Percentiles rank a stretch among this genome's conserved stretches.
Conservation (phyloP, 257 asterid genomes). For the Fraxinus cuspidata region DNA sequence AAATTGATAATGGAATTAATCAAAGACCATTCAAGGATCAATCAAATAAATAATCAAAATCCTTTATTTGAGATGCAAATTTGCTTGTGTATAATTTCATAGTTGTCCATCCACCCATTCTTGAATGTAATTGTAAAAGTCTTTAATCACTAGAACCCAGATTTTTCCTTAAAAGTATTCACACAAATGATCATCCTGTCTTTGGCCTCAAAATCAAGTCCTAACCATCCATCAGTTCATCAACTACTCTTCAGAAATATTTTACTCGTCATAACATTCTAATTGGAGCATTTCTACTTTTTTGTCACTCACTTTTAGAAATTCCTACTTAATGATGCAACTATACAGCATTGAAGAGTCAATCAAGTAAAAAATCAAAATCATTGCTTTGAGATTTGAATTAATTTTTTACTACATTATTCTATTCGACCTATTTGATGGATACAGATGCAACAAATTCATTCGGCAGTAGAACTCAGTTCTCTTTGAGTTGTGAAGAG, state of each 20-base stretch:
- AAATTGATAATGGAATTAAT: not conserved
- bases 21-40: slow-evolving; percentile 2
- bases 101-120: not conserved
- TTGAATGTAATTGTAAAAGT: not conserved
- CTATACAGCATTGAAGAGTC: not conserved
- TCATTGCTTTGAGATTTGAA: not conserved
- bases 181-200: not conserved
- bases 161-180: not conserved
- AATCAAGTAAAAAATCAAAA: not conserved
- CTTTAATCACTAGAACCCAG: not conserved
- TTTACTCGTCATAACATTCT: not conserved
- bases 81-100: not conserved
- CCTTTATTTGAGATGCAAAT: not conserved
- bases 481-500: not conserved
- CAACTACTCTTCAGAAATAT: not conserved
- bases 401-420: not conserved
- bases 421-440: not conserved
- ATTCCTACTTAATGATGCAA: not conserved
- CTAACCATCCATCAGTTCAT: not conserved
- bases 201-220: not conserved
- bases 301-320: not conserved
- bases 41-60: not conserved
- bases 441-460: not conserved
- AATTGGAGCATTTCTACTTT: not conserved
- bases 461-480: not conserved